Evolutionary conservation across 352 stramenopile genomes (phyloP), one percentile per base, ranked within the genome.

Genomic region (Aphanomyces euteiches): DNA sequence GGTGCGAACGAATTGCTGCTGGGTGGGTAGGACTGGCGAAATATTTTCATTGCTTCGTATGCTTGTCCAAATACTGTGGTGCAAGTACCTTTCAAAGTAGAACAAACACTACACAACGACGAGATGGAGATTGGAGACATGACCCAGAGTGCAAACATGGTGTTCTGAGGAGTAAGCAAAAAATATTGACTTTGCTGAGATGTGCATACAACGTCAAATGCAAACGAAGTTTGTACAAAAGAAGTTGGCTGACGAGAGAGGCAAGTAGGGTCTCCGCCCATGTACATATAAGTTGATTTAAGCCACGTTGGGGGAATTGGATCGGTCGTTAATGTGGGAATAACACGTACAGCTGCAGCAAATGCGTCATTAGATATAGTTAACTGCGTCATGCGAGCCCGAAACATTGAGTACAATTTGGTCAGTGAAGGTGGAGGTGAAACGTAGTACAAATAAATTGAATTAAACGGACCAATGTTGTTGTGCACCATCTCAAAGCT

Each of bases 401-500:
- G 63, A 69, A 59, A 69, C 1, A 39, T 59, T 21, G 39, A 21
- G 7, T 36, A 37, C 2, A 69, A 28, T 12, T 34, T 36, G 15
- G 39, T 13, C 40, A 69, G 13, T 10, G 47, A 41, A 17, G 5
- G 3, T 7, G 64, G 64, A 4, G 39, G 5, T 17, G 64, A 19
- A 3, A 53, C 64, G 34, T 28, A 61, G n/a, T 61, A 50, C 38
- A 70, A 48, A 38, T 70, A 45, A 15, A 70, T 36, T 5, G 64
- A 61, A 17, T 48, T 48, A 45, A 70, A 70, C 6, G 64, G 43
- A 40, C 64, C 64, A 34, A 70, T 70, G 21, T 48, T 43, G 17
- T 19, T 6, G 54, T 36, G 19, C 5, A 38, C 21, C 12, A 61
- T 41, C 5, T 39, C 5, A 5, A 28, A 13, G 21, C 54, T 12